Conservation (phyloP, 352 stramenopile species). For the Phytophthora foliorum region DNA sequence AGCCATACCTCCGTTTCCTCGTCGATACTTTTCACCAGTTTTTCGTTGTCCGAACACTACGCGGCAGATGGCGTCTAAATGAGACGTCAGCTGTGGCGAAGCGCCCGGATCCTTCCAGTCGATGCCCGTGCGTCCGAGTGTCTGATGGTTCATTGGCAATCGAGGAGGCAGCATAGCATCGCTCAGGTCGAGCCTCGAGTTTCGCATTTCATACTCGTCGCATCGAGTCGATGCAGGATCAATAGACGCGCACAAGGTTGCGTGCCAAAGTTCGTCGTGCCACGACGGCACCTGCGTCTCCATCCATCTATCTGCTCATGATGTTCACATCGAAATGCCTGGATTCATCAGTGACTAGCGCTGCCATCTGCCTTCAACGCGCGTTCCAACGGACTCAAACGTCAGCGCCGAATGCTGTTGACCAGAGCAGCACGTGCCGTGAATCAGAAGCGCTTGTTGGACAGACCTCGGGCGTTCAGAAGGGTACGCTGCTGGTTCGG, state of each 20-base stretch:
- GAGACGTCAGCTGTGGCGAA: constrained; percentile 14
- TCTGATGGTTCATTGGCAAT: background rate
- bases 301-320: constrained; percentile 9
- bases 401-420: constrained; percentile 14
- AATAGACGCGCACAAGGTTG: too few species aligned
- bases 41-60: constrained; percentile 16
- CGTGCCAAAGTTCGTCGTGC: background rate
- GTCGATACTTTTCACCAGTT: constrained; percentile 30
- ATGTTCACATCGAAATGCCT: constrained; percentile 17
- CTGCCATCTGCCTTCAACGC: constrained; percentile 22
- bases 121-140: background rate
- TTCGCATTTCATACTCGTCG: background rate
- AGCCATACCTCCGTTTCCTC: constrained; percentile 3
- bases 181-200: background rate
- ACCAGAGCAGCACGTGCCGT: constrained; percentile 22
- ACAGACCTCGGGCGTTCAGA: constrained; percentile 17
- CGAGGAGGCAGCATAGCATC: background rate
- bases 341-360: constrained; percentile 14
- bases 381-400: constrained; percentile 14
- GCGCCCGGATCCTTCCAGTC: constrained; percentile 13
- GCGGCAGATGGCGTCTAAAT: constrained; percentile 23
- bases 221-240: background rate
- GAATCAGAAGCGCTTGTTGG: constrained; percentile 25
- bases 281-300: constrained; percentile 13
- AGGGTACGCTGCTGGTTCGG: constrained; percentile 10